A percentile compares a stretch with the other conserved stretches of the same genome.
These are phyloP conservation scores for Arabidopsis suecica DNA, from an alignment of 345 rosid species.

Conservation along the genomic window DNA sequence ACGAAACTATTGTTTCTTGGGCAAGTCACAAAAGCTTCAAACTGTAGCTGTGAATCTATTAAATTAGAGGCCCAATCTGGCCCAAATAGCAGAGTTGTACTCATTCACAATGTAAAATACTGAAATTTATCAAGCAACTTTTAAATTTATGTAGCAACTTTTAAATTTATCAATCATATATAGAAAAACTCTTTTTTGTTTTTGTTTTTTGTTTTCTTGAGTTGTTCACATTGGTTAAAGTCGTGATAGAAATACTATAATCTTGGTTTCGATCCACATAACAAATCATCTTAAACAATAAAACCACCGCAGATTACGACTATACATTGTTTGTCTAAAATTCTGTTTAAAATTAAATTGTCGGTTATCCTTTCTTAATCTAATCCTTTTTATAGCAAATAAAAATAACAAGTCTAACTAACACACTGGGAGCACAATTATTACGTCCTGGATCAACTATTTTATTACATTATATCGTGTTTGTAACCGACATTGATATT, in stretches of 20 bases:
- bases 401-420: conserved; percentile 27
- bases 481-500: conserved; percentile 18
- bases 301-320: background rate
- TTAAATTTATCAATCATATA: background rate
- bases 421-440: conserved; percentile 25
- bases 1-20: background rate
- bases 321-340: background rate
- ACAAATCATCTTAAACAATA: background rate
- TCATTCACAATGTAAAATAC: background rate
- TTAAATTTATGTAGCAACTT: background rate
- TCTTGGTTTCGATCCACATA: background rate
- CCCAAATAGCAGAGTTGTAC: background rate
- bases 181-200: background rate
- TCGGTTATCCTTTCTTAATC: conserved; percentile 7
- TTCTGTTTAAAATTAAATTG: background rate
- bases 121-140: background rate
- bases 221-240: no score
- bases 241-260: background rate
- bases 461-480: background rate
- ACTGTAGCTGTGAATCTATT: background rate
- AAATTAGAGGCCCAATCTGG: conserved; percentile 6
- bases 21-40: background rate
- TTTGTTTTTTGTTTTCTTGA: no score
- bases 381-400: background rate
- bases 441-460: conserved; percentile 3